Base-by-base conservation (phyloP, 306 rosid genomes). In the Corylus americana region DNA sequence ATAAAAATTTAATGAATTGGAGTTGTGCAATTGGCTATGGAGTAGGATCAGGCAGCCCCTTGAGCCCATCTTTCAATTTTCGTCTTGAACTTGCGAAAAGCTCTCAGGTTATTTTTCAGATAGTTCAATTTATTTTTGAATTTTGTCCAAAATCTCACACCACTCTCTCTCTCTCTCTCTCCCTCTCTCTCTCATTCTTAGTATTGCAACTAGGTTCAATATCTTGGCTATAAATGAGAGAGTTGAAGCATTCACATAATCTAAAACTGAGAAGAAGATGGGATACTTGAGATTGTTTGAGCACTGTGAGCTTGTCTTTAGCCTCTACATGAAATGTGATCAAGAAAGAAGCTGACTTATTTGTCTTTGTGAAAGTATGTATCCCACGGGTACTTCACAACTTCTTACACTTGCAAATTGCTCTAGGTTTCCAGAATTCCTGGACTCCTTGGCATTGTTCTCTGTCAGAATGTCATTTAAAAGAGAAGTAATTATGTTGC, bases 41-140 rank as follows among this genome's bases (percentile, higher is more conserved):
- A 51, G 93, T 83, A 83, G 98, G 99, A 84, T 91, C 94, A 42
- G 86, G 93, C 70, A 93, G 97, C 82, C 99, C 96, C 63, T 75
- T 90, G 93, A 87, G 91, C 78, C 98, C 98, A 35, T 95, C 98
- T 68, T 95, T 93, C 93, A 93, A 90, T 84, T 95, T 93, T 76
- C 67, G 84, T 77, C 97, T 95, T 10, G 99, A 93, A 89, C 92
- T 95, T 73, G 90, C 83, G 37, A 90, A 83, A 85, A 93, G 91
- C 74, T 89, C 94, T 55, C 89, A 91, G 97, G 99, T 95, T 69
- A 55, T 67, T 42, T 77, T 22, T 25, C 12, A 11, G 58, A 48
- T 79, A 18, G 70, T 71, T 77, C 27, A 70, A 74, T 55, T 77
- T 64, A 62, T 29, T 8, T 70, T 78, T 73, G 72, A 64, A 78